Conservation (phyloP, 1,284 basidiomycete species). For the Cutaneotrichosporon sp. region DNA sequence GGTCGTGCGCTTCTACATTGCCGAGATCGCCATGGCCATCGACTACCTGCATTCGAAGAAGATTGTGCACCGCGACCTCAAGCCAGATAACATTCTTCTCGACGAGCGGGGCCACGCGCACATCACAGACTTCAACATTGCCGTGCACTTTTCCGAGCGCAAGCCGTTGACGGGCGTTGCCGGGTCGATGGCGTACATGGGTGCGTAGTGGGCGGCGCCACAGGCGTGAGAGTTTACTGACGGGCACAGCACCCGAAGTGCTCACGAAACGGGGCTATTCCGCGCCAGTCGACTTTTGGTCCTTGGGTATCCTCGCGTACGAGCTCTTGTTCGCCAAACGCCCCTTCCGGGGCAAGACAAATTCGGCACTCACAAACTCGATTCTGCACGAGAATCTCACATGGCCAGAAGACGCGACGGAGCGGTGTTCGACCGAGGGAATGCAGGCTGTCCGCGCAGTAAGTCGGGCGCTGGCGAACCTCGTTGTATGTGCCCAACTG, state of each 20-base stretch:
- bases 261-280: slow-evolving; percentile 67
- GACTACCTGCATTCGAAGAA: slow-evolving; percentile 84
- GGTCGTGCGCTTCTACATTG: slow-evolving; percentile 80
- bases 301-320: slow-evolving; percentile 83
- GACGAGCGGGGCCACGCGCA: slow-evolving; percentile 91
- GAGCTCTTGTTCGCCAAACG: slow-evolving; percentile 86
- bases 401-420: slow-evolving; percentile 47
- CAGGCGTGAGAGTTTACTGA: slow-evolving; percentile 6
- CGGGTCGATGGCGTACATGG: slow-evolving; percentile 98
- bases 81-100: slow-evolving; percentile 93
- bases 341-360: slow-evolving; percentile 87
- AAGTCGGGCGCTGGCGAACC: no score
- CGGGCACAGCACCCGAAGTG: slow-evolving; percentile 71
- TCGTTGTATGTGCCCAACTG: no score
- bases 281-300: slow-evolving; percentile 94
- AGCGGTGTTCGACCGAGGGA: slow-evolving; percentile 41
- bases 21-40: slow-evolving; percentile 78
- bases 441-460: slow-evolving; percentile 46
- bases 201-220: slow-evolving; percentile 32
- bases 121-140: slow-evolving; percentile 97
- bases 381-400: slow-evolving; percentile 57
- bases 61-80: slow-evolving; percentile 92
- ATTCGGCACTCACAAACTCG: slow-evolving; percentile 78
- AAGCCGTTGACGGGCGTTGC: slow-evolving; percentile 80
- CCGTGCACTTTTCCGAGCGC: slow-evolving; percentile 88